Conservation (phyloP, 2,329 filamentous ascomycete species). For the Aaosphaeria arxii region DNA sequence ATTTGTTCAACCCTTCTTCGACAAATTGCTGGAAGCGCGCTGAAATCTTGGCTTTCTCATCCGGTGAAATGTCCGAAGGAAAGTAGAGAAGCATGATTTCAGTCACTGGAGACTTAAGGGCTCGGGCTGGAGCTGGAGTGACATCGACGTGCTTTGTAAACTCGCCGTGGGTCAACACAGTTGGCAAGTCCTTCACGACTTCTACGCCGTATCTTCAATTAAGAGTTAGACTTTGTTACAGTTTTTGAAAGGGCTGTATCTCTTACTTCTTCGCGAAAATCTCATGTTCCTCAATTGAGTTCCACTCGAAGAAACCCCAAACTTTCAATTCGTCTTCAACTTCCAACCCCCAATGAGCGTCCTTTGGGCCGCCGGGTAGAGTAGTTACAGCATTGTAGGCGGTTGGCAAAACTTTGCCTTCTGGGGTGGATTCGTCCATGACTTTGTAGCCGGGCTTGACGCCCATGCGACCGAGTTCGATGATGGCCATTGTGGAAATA, state of each 20-base stretch:
- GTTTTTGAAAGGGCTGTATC: background rate
- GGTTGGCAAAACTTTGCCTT: slow-evolving; percentile 1
- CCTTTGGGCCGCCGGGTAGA: background rate
- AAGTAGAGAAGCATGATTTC: background rate
- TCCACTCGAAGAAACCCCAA: slow-evolving; percentile 5
- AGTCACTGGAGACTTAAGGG: background rate
- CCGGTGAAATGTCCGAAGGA: background rate
- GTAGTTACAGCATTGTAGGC: slow-evolving; percentile 1
- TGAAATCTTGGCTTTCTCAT: background rate
- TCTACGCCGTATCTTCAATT: background rate
- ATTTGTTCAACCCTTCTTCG: background rate
- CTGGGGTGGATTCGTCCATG: slow-evolving; percentile 3
- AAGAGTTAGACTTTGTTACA: background rate
- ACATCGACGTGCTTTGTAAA: slow-evolving; percentile 8
- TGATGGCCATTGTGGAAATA: slow-evolving; percentile 2
- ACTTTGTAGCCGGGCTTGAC: slow-evolving; percentile 3
- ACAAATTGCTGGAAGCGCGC: background rate
- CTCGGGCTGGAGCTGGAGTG: background rate
- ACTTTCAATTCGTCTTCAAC: slow-evolving; percentile 2
- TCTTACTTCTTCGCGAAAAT: slow-evolving; percentile 6
- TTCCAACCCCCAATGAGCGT: slow-evolving; percentile 3
- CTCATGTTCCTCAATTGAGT: slow-evolving; percentile 4
- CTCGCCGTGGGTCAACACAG: slow-evolving; percentile 2
- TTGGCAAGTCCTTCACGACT: background rate
- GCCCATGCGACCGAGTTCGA: slow-evolving; percentile 7